Evolutionary conservation across 305 asterid species (phyloP).

Genomic region (Fraxinus latifolia): DNA sequence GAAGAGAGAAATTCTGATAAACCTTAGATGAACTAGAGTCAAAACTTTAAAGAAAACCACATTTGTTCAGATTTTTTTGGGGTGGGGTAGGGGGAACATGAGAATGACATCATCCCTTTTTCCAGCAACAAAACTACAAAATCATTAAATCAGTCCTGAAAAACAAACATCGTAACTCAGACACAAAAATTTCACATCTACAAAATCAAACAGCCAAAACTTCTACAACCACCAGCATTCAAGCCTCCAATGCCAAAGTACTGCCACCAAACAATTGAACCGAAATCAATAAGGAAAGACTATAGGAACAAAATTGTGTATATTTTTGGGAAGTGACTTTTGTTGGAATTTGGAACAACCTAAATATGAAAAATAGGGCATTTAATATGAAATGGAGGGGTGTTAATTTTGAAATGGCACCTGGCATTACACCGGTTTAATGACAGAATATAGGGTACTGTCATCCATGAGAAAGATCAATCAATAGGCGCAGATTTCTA

Average conservation of each 20-base stretch:
- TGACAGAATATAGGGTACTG: neutral
- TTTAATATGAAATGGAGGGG: neutral
- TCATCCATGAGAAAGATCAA: neutral
- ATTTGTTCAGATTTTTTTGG: neutral
- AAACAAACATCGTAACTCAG: neutral
- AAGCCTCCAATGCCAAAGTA: neutral
- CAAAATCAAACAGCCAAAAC: neutral
- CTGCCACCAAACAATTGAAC: neutral
- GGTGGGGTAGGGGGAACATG: neutral
- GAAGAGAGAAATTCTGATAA: neutral
- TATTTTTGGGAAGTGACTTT: neutral
- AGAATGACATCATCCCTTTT: neutral
- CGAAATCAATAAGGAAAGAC: neutral
- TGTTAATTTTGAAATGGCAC: neutral
- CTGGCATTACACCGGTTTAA: neutral
- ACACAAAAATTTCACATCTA: neutral
- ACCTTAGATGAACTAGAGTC: neutral
- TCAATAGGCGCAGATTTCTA: neutral
- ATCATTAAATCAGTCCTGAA: neutral
- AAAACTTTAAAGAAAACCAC: neutral
- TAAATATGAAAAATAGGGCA: neutral
- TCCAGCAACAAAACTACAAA: neutral
- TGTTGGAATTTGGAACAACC: neutral
- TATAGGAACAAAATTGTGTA: neutral
- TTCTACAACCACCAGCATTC: neutral